Evolutionary conservation across 371 early-diverging fungal genomes (phyloP).

Genomic region (Mucor circinelloides): DNA sequence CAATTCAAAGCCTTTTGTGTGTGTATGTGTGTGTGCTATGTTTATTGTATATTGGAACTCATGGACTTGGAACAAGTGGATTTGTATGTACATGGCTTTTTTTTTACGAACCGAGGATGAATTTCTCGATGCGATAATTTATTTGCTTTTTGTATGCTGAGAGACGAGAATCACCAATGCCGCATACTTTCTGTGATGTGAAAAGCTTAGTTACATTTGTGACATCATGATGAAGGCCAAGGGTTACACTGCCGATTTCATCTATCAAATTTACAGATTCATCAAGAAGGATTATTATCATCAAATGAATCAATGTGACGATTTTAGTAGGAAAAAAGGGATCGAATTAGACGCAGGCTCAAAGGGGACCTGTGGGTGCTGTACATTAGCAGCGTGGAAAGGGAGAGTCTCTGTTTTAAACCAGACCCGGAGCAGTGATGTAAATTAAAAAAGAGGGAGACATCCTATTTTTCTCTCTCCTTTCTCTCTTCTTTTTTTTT

Average conservation of each 20-base stretch:
- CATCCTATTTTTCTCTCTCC: background rate
- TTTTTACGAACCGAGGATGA: background rate
- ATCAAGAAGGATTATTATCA: background rate
- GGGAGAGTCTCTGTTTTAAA: background rate
- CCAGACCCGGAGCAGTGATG: background rate
- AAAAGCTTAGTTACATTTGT: background rate
- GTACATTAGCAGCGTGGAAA: background rate
- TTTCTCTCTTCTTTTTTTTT: background rate
- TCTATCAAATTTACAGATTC: background rate
- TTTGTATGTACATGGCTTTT: too few relatives aligned
- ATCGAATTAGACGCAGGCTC: background rate
- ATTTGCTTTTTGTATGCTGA: background rate
- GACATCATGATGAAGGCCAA: background rate
- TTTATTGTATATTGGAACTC: too few relatives aligned
- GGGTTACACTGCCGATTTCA: background rate
- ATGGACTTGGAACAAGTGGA: too few relatives aligned
- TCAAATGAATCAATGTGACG: constrained; percentile 2
- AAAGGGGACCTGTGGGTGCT: background rate
- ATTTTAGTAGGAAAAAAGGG: background rate
- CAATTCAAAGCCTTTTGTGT: background rate
- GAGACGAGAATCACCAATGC: background rate
- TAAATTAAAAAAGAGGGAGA: background rate
- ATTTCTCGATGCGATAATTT: background rate
- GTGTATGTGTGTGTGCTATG: too few relatives aligned
- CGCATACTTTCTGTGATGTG: background rate